Evolutionary conservation across 106 monocot genomes (phyloP), one percentile per base, ranked within the genome.

Genomic region (Platanthera guangdongensis): DNA sequence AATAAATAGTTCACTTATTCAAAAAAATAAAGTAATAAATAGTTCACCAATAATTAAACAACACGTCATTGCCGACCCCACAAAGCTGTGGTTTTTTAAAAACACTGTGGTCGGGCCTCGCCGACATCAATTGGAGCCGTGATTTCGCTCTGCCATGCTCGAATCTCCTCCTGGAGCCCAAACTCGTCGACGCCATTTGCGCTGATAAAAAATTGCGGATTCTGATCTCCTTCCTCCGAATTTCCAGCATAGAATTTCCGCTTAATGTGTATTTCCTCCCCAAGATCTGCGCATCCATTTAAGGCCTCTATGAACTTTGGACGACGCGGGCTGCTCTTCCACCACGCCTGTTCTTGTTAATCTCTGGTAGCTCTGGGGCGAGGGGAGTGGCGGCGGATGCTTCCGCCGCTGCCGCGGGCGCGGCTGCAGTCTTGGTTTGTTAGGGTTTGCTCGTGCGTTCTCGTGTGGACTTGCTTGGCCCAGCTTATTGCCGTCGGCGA

Each of bases 401-500:
- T 49, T 15, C 51, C 14, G 79, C 65, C 30, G 79, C 16, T 25
- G 46, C 79, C 48, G 18, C 70, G 84, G 72, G 1, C 52, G 80
- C 80, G 84, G 76, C 28, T 63, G 62, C 76, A 76, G 71, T 39
- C 54, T 71, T 80, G 84, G 80, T 80, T 84, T 79, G 57, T 80
- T 55, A 65, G 75, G 74, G 78, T 78, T 55, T 85, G 85, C 75
- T 68, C 75, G 18, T 74, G 81, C 54, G 68, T 85, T 57, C 75
- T 85, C 6, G 59, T 82, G 11, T 85, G 85, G 78, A 65, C 82
- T 0, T 82, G 85, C 54, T 47, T 79, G 5, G 73, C 76, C 10
- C 85, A 86, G 82, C 82, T 86, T 25, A 18, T 82, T 63, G 73
- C 82, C 54, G 49, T 79, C 49, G 76, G 79, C 7, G 82, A 75